These are phyloP conservation scores for Peronosclerospora sorghi DNA, from an alignment of 352 stramenopile species.

Conservation along the genomic window DNA sequence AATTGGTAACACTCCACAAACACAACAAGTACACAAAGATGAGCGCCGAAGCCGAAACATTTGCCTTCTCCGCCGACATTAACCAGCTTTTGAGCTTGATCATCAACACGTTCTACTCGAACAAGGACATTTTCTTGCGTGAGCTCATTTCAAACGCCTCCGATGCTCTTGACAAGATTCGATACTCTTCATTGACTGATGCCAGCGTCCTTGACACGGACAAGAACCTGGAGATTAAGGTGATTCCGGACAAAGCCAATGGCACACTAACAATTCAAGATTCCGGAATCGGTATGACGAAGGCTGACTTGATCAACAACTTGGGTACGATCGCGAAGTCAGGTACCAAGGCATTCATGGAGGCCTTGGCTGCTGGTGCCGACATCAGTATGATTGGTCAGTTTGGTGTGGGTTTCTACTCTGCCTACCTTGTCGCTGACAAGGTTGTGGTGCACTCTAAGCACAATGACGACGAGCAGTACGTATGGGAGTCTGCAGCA, in stretches of 20 bases:
- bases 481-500: conserved; percentile 96
- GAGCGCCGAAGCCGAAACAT: conserved; percentile 92
- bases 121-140: conserved; percentile 99
- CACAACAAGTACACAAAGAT: conserved; percentile 30
- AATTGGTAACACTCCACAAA: conserved; percentile 15
- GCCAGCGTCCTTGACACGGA: conserved; percentile 91
- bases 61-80: conserved; percentile 99
- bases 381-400: conserved; percentile 99
- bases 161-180: conserved; percentile 97
- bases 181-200: conserved; percentile 95
- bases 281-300: conserved; percentile 99
- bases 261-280: conserved; percentile 98
- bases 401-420: conserved; percentile 99
- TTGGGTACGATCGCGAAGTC: conserved; percentile 99
- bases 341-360: conserved; percentile 99
- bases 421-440: conserved; percentile 98
- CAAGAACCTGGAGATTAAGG: conserved; percentile 97
- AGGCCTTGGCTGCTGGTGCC: conserved; percentile 93
- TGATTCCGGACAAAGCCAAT: conserved; percentile 99
- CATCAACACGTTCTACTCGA: conserved; percentile 99
- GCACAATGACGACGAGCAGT: conserved; percentile 97
- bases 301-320: conserved; percentile 99
- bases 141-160: conserved; percentile 95
- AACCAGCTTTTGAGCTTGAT: conserved; percentile 99
- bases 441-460: conserved; percentile 98